Conservation (phyloP, 164 flowering plant genomes). For the Vitis vinifera region ASM3070453v1 NC_081818.1:20950501-20951000, state of each 20-base stretch:
- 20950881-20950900: not conserved
- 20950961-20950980: slow-evolving; percentile 5
- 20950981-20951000: slow-evolving; percentile 3
- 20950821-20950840: not conserved
- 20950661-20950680: not conserved
- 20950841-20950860: not conserved
- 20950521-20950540: not conserved
- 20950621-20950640: not conserved
- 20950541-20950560: not conserved
- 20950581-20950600: not conserved
- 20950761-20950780: slow-evolving; percentile 1
- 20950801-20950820: not conserved
- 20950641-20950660: not conserved
- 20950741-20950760: slow-evolving; percentile 15
- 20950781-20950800: not conserved
- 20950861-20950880: not conserved
- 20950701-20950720: not conserved
- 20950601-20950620: not conserved
- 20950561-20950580: slow-evolving; percentile 6
- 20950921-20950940: not conserved
- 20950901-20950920: too few relatives aligned
- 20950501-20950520: too few relatives aligned
- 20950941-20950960: slow-evolving; percentile 14
- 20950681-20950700: too few relatives aligned
- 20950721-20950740: slow-evolving; percentile 2